phyloP scores from a whole-genome alignment of 2,329 filamentous ascomycete genomes.

The Botrytis elliptica region DNA sequence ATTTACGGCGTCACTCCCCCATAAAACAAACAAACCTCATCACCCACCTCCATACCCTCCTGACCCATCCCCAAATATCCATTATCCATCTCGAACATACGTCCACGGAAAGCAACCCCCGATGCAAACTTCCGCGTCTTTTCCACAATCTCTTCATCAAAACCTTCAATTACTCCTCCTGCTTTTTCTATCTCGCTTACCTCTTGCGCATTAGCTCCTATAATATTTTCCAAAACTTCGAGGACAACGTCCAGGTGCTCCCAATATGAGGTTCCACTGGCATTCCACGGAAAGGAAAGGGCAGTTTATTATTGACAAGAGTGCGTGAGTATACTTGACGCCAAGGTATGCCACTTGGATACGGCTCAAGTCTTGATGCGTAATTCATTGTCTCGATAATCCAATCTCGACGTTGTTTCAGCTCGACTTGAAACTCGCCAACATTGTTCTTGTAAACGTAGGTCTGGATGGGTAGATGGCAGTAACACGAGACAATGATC shows the following conservation, averaged over 20 bases:
- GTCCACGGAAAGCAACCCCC: background rate
- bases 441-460: no score
- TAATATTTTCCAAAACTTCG: no score
- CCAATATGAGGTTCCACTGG: background rate
- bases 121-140: background rate
- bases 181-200: background rate
- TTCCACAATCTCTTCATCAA: background rate
- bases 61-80: background rate
- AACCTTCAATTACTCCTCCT: no score
- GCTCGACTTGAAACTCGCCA: no score
- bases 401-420: no score
- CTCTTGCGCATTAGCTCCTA: background rate
- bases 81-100: background rate
- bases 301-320: background rate
- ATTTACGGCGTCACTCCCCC: background rate
- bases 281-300: no score
- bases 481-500: background rate
- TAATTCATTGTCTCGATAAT: no score
- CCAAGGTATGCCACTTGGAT: background rate
- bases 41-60: background rate
- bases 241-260: background rate
- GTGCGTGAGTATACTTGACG: background rate
- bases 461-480: background rate
- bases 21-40: background rate
- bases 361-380: no score